phyloP scores from a whole-genome alignment of 176 grass and related monocot species.

The Lolium perenne region DNA sequence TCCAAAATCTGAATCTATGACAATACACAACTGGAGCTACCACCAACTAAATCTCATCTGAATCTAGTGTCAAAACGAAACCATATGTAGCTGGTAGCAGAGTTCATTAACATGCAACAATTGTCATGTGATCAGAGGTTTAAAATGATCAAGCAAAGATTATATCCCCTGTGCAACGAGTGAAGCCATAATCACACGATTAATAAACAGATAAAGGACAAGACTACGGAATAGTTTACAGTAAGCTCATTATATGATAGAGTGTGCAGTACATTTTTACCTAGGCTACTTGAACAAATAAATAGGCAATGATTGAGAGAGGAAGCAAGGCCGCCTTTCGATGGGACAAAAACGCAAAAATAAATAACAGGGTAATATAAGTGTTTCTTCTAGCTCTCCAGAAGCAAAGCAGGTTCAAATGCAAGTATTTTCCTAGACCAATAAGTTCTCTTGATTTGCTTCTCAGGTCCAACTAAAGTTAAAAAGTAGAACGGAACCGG shows the following conservation, averaged over 20 bases:
- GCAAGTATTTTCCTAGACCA: slow-evolving; percentile 53
- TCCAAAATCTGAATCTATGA: background rate
- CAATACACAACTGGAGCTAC: background rate
- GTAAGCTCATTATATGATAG: slow-evolving; percentile 62
- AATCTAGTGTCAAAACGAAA: background rate
- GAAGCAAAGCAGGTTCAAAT: slow-evolving; percentile 41
- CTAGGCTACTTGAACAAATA: slow-evolving; percentile 68
- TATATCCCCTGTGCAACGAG: background rate
- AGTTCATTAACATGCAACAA: background rate
- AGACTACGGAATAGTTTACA: slow-evolving; percentile 19
- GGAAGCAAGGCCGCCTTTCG: slow-evolving; percentile 39
- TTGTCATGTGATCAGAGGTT: background rate
- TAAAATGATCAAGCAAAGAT: background rate
- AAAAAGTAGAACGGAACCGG: slow-evolving; percentile 36
- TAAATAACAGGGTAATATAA: slow-evolving; percentile 47
- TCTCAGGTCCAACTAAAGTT: slow-evolving; percentile 48
- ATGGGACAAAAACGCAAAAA: slow-evolving; percentile 46
- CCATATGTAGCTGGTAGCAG: background rate
- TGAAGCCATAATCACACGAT: background rate
- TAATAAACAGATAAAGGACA: background rate
- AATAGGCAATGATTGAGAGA: slow-evolving; percentile 45
- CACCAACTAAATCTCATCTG: background rate
- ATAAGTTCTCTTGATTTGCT: slow-evolving; percentile 44
- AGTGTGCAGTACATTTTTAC: slow-evolving; percentile 51
- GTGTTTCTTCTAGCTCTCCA: slow-evolving; percentile 36